Base-by-base conservation (phyloP, 2,329 filamentous ascomycete genomes). In the Sporothrix brunneoviolacea region DNA sequence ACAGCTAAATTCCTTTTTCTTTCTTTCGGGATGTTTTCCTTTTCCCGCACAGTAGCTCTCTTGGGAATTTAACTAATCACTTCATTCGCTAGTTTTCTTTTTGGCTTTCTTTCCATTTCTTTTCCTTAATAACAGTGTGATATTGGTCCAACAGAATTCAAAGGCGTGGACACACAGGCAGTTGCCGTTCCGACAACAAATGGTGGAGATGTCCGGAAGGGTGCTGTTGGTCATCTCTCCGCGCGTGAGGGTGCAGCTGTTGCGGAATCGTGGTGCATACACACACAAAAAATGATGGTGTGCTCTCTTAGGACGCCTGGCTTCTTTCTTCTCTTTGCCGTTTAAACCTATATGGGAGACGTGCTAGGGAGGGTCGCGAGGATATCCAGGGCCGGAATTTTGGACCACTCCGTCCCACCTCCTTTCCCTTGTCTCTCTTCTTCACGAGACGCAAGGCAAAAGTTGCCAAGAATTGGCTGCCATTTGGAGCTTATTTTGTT, bases 131-230 rank as follows among this genome's bases (percentile, higher is more conserved):
- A 8, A 8, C 22, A 21, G n/a, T n/a, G n/a, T n/a, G n/a, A n/a
- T n/a, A n/a, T n/a, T n/a, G n/a, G n/a, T n/a, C n/a, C n/a, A n/a
- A n/a, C n/a, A 40, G 21, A 22, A 4, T 18, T 10, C 27, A 21
- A 16, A 16, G 15, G 21, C 13, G 19, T 19, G 10, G 16, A 32
- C 18, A 22, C n/a, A 39, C 18, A 32, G 12, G 13, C 9, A 4
- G 13, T 8, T 15, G 33, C 12, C 27, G 13, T 10, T 15, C 30
- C 28, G 10, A 48, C 24, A 16, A 32, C 4, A 10, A 18, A 39
- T 9, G 30, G 33, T 48, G 37, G 50, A 47, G 38, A 52, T 51
- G 48, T 50, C 48, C 48, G 48, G 33, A 49, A 28, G 21, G 6
- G 19, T 33, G 13, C 45, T 24, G 13, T 24, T 39, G 27, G 24